Percentiles rank a stretch among this genome's conserved stretches.
phyloP scores from a whole-genome alignment of 495 filamentous ascomycete species.

The Xylaria telfairii region DNA sequence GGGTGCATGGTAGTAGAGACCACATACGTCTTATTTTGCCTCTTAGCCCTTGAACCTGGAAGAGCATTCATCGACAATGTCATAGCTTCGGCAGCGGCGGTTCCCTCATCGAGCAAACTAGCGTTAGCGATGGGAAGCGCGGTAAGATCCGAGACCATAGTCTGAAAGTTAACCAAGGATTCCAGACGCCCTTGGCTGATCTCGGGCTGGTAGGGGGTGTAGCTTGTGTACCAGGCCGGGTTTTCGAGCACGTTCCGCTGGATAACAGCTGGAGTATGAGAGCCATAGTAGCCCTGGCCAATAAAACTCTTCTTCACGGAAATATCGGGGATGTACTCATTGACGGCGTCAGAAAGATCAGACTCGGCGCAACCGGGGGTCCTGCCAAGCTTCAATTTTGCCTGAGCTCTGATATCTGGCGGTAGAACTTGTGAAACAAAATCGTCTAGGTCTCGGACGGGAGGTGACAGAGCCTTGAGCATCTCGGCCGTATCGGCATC shows the following conservation, averaged over 20 bases:
- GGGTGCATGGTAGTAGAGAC: constrained; percentile 85
- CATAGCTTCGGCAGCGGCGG: constrained; percentile 97
- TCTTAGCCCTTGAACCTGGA: constrained; percentile 73
- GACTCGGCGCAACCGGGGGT: constrained; percentile 62
- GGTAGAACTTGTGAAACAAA: constrained; percentile 91
- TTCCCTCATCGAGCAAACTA: constrained; percentile 90
- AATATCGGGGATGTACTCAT: constrained; percentile 70
- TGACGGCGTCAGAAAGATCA: constrained; percentile 67
- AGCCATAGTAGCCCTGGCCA: constrained; percentile 87
- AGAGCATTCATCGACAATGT: constrained; percentile 86
- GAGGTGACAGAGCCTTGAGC: constrained; percentile 81
- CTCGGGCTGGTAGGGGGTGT: constrained; percentile 97
- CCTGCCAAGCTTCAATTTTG: constrained; percentile 58
- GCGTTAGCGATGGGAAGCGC: constrained; percentile 91
- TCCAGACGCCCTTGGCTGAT: constrained; percentile 95
- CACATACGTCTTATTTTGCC: constrained; percentile 78
- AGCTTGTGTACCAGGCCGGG: constrained; percentile 98
- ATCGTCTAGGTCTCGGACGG: constrained; percentile 75
- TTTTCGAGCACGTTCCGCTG: constrained; percentile 93
- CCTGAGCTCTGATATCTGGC: constrained; percentile 76
- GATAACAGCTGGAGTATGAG: constrained; percentile 88
- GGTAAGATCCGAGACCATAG: constrained; percentile 88
- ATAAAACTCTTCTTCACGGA: constrained; percentile 72
- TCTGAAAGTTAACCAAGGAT: constrained; percentile 97
- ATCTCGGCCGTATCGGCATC: constrained; percentile 73